A percentile compares a stretch with the other conserved stretches of the same genome.
phyloP scores from a whole-genome alignment of 2,329 filamentous ascomycete species.

The Fusarium zealandicum region DNA sequence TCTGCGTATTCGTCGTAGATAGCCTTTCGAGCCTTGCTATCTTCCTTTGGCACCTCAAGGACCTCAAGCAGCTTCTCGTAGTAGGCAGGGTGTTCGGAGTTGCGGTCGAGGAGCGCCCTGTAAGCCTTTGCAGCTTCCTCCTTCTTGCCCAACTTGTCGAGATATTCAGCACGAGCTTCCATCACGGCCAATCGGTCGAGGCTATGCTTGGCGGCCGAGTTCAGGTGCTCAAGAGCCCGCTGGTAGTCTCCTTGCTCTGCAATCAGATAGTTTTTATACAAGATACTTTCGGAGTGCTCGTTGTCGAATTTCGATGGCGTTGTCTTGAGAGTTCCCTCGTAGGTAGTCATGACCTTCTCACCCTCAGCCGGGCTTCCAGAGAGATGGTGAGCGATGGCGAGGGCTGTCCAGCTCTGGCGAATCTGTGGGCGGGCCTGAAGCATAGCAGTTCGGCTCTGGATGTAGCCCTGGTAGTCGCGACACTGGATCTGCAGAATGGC shows the following conservation, averaged over 20 bases:
- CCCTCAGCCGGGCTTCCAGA: conserved; percentile 85
- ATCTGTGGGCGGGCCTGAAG: conserved; percentile 81
- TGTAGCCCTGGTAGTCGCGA: conserved; percentile 92
- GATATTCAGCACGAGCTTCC: conserved; percentile 85
- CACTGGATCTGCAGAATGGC: conserved; percentile 95
- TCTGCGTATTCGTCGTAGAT: conserved; percentile 80
- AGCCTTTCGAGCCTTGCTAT: conserved; percentile 70
- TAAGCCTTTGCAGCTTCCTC: conserved; percentile 86
- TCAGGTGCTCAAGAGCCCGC: conserved; percentile 85
- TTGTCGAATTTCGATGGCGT: conserved; percentile 79
- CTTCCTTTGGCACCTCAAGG: conserved; percentile 65
- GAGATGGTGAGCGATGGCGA: conserved; percentile 92
- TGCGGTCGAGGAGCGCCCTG: conserved; percentile 80
- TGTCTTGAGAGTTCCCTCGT: conserved; percentile 89
- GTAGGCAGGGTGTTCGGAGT: conserved; percentile 86
- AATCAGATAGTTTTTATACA: conserved; percentile 97
- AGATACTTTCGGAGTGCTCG: conserved; percentile 89
- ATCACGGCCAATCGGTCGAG: conserved; percentile 85
- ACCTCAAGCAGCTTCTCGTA: conserved; percentile 79
- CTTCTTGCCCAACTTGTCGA: conserved; percentile 77
- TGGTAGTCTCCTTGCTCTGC: conserved; percentile 86
- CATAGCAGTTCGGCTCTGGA: conserved; percentile 88
- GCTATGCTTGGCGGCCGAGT: conserved; percentile 76
- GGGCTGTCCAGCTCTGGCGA: conserved; percentile 95
- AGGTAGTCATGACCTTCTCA: conserved; percentile 89